These are phyloP conservation scores for Sphaerosporella brunnea DNA, from an alignment of 495 filamentous ascomycete species.

Conservation along the genomic window DNA sequence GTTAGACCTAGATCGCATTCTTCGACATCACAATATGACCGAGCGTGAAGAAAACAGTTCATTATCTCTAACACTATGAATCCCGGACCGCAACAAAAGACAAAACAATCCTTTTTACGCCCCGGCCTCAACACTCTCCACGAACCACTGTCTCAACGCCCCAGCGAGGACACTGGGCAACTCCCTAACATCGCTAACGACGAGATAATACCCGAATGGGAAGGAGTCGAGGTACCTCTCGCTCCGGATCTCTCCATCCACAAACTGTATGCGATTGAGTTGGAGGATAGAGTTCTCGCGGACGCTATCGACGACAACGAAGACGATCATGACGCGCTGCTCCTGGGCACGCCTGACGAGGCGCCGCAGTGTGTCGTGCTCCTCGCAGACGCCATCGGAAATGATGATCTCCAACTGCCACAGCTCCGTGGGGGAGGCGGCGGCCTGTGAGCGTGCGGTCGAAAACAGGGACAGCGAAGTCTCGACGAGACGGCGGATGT, in stretches of 20 bases:
- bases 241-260: slow-evolving; percentile 48
- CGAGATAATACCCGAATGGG: slow-evolving; percentile 87
- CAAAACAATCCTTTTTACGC: not conserved
- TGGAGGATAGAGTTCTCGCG: slow-evolving; percentile 50
- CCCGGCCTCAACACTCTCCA: slow-evolving; percentile 54
- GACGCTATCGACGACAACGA: slow-evolving; percentile 80
- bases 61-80: too few relatives aligned
- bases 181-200: slow-evolving; percentile 80
- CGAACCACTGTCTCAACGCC: slow-evolving; percentile 89
- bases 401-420: slow-evolving; percentile 93
- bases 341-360: slow-evolving; percentile 75
- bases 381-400: slow-evolving; percentile 80
- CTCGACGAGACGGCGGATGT: slow-evolving; percentile 60
- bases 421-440: slow-evolving; percentile 48
- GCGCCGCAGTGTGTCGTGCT: slow-evolving; percentile 63
- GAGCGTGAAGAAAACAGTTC: too few relatives aligned
- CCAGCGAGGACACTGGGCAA: slow-evolving; percentile 73
- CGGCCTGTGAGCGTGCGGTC: slow-evolving; percentile 36
- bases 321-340: slow-evolving; percentile 93
- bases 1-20: too few relatives aligned
- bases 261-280: slow-evolving; percentile 60
- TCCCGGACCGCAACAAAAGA: too few relatives aligned
- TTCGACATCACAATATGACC: too few relatives aligned
- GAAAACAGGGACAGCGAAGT: slow-evolving; percentile 66
- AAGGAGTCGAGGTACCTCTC: slow-evolving; percentile 86